Evolutionary conservation across 2,329 filamentous ascomycete species (phyloP), one percentile per base, ranked within the genome.

Genomic region (Aspergillus sp.): DNA sequence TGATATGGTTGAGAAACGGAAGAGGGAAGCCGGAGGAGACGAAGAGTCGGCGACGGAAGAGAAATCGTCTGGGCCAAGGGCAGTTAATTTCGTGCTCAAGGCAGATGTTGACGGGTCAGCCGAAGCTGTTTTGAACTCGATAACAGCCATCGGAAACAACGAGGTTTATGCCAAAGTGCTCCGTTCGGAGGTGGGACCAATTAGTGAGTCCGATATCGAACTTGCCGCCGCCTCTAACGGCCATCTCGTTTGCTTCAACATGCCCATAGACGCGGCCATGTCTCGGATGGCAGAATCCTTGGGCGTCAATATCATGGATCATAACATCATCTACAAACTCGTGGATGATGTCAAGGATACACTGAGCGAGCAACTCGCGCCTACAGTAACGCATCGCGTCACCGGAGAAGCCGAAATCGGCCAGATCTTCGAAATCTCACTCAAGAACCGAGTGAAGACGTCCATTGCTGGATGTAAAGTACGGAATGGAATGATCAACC

Each of bases 71-170:
- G 82, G 82, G 0, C 80, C 82, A 14, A 78, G 81, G 59, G 77
- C 83, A 15, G 82, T 96, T 48, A 89, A 89, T 66, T 95, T 98
- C 74, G 86, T 95, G 58, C 82, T 99, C 77, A 96, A 96, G 75
- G 93, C 88, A 54, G 95, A 99, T 68, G 95, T 98, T 17, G 90
- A 89, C 60, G 95, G 95, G 39, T 98, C 93, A 0, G 92, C 93
- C 0, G 95, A 99, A 78, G 95, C 95, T 2, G 89, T 98, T 3
- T 82, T 87, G 59, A 88, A 90, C 49, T 88, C 89, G 8, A 82
- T 99, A 58, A 79, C 87, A 60, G 86, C 88, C 58, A 81, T 97
- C 62, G 92, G 93, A 62, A 96, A 89, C 76, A 87, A 91, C 66
- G 91, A 98, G 71, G 88, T 97, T 40, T 84, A 81, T 33, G 84